Conservation (phyloP, 768 basidiomycete species). For the Amanita polypyramis region DNA sequence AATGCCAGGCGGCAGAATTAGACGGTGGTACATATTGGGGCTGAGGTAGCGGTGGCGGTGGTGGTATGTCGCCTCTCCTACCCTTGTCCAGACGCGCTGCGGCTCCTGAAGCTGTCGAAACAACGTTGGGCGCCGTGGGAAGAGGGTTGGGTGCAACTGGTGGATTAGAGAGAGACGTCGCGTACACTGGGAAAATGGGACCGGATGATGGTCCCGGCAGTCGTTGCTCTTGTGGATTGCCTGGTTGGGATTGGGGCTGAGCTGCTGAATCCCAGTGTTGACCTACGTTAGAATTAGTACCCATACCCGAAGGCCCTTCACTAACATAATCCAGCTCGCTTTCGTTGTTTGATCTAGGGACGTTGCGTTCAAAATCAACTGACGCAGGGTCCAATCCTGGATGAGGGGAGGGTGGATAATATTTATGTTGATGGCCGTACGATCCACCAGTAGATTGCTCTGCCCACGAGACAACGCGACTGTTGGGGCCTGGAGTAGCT, state of each 20-base stretch:
- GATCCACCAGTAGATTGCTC: background rate
- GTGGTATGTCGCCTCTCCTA: background rate
- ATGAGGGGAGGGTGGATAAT: conserved; percentile 1
- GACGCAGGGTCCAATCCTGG: background rate
- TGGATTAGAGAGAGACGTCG: conserved; percentile 3
- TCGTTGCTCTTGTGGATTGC: background rate
- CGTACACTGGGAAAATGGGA: conserved; percentile 2
- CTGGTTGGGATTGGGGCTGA: background rate
- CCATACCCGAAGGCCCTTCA: conserved; percentile 2
- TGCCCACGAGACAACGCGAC: background rate
- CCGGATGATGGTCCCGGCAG: background rate
- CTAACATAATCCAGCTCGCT: conserved; percentile 4
- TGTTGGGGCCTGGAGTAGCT: background rate
- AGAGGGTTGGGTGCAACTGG: background rate
- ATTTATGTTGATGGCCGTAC: background rate
- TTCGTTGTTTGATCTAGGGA: background rate
- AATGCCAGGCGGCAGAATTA: conserved; percentile 1
- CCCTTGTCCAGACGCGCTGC: conserved; percentile 1
- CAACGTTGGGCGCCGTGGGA: conserved; percentile 1
- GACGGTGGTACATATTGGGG: background rate
- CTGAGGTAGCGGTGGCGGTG: conserved; percentile 1
- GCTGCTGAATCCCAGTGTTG: background rate
- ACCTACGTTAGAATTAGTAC: background rate
- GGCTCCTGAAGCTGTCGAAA: conserved; percentile 5
- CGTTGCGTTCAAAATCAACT: background rate